Evolutionary conservation across 2,329 filamentous ascomycete genomes (phyloP).

Genomic region (Phyllosticta citrichinensis): DNA sequence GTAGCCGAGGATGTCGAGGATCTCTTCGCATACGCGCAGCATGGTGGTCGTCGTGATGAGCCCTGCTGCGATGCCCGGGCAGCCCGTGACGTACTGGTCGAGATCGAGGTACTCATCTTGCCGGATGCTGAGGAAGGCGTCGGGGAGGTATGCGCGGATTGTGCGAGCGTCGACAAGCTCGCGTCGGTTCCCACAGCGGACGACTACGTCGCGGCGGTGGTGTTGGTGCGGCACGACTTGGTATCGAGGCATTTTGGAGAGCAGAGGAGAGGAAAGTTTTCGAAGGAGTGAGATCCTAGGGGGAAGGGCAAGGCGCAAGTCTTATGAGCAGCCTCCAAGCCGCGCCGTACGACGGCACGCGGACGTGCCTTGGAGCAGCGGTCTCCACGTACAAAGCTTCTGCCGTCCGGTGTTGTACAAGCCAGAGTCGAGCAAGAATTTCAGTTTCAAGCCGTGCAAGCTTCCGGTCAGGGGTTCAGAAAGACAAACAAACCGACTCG

Average conservation of each 20-base stretch:
- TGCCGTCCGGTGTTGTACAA: neutral
- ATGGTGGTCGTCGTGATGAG: neutral
- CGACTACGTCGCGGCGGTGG: neutral
- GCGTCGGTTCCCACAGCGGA: neutral
- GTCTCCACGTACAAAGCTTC: neutral
- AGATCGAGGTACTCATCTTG: conserved; percentile 3
- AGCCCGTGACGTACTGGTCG: neutral
- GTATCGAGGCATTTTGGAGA: neutral
- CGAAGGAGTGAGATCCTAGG: neutral
- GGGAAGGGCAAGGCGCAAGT: neutral
- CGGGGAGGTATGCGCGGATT: conserved; percentile 3
- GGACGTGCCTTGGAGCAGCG: neutral
- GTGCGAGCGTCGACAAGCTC: neutral
- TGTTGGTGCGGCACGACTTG: neutral
- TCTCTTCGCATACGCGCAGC: neutral
- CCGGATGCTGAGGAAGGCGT: neutral
- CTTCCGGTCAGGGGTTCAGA: neutral
- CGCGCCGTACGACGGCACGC: neutral
- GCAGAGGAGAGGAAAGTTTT: neutral
- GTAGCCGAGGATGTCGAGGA: conserved; percentile 3
- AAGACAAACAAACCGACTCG: neutral
- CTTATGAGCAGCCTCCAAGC: neutral
- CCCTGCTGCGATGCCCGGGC: neutral
- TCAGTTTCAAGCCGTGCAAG: neutral
- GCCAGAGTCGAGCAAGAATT: neutral